A percentile compares a stretch with the other conserved stretches of the same genome.
Conservation (phyloP, 495 filamentous ascomycete species). For the Hypoxylon crocopeplum region DNA sequence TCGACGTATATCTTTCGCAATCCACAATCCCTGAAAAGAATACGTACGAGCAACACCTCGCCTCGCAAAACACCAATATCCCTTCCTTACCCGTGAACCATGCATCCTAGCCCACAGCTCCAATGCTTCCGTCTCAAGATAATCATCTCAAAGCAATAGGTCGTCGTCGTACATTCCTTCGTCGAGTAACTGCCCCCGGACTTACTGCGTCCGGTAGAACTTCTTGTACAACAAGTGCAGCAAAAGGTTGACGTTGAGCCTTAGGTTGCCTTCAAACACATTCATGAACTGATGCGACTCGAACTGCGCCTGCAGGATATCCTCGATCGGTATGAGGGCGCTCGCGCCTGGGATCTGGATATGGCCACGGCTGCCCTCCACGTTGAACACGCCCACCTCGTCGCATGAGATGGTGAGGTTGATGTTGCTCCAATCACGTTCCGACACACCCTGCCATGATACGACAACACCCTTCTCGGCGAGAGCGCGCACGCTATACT, state of each 20-base stretch:
- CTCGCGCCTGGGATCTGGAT: slow-evolving; percentile 97
- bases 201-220: slow-evolving; percentile 85
- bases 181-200: slow-evolving; percentile 11
- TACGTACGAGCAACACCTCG: slow-evolving; percentile 6
- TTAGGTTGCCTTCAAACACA: slow-evolving; percentile 85
- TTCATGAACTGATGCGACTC: slow-evolving; percentile 94
- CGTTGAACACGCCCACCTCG: slow-evolving; percentile 90
- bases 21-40: slow-evolving; percentile 9
- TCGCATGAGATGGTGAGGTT: slow-evolving; percentile 94
- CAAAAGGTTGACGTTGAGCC: slow-evolving; percentile 94
- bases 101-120: slow-evolving; percentile 10
- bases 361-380: slow-evolving; percentile 90
- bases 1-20: slow-evolving; percentile 14
- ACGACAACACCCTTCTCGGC: slow-evolving; percentile 94
- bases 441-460: slow-evolving; percentile 80
- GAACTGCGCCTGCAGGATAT: slow-evolving; percentile 94
- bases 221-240: slow-evolving; percentile 97
- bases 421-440: slow-evolving; percentile 88
- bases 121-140: slow-evolving; percentile 8
- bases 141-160: neutral
- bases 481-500: slow-evolving; percentile 88
- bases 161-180: neutral
- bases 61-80: slow-evolving; percentile 27
- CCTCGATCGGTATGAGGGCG: slow-evolving; percentile 88
- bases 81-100: slow-evolving; percentile 19